phyloP scores from a whole-genome alignment of 2,329 filamentous ascomycete species.

The Alternaria gansuensis region DNA sequence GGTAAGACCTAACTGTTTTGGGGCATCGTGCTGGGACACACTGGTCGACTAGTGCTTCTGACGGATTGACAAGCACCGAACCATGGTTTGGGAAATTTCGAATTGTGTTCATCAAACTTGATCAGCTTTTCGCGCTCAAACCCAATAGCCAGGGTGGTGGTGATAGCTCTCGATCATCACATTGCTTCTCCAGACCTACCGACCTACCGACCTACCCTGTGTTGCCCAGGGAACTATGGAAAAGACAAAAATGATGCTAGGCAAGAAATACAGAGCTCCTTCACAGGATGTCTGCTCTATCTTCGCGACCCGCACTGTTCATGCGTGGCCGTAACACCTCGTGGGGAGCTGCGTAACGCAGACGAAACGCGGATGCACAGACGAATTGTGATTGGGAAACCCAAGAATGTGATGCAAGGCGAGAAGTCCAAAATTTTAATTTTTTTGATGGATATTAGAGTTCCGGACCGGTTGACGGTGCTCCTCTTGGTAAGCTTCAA shows the following conservation, averaged over 20 bases:
- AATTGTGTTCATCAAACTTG: background rate
- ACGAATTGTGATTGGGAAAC: background rate
- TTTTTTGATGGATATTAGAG: constrained; percentile 9
- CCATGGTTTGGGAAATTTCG: constrained; percentile 10
- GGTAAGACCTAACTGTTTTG: background rate
- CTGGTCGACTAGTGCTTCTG: constrained; percentile 6
- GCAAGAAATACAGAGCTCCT: background rate
- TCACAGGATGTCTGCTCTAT: background rate
- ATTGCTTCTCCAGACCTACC: background rate
- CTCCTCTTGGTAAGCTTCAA: constrained; percentile 1
- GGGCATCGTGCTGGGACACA: background rate
- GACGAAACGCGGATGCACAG: constrained; percentile 19
- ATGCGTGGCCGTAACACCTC: constrained; percentile 4
- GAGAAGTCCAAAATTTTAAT: background rate
- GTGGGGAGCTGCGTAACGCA: constrained; percentile 17
- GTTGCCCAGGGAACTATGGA: background rate
- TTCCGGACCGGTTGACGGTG: constrained; percentile 16
- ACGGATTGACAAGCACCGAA: constrained; percentile 14
- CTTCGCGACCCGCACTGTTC: background rate
- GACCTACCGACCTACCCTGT: background rate
- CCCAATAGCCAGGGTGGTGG: background rate
- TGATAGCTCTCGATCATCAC: background rate
- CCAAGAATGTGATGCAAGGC: background rate
- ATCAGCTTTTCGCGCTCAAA: background rate
- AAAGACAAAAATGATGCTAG: background rate